Conservation (phyloP, 169 alveolate genomes). For the Eimeria zaria region DNA sequence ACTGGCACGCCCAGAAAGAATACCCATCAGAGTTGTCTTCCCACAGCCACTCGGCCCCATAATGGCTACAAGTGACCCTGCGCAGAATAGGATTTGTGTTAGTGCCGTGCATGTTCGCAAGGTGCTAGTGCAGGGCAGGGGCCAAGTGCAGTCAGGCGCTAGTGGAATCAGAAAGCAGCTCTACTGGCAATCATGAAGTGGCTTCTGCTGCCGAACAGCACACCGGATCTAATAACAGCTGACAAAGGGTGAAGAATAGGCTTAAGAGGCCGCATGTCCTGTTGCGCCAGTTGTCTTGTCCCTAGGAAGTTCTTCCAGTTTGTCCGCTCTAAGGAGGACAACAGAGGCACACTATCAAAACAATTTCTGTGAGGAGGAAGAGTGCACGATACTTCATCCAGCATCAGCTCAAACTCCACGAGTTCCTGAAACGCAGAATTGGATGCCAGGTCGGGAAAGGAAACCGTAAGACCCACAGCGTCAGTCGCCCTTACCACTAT, state of each 20-base stretch:
- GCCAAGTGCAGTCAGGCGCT: neutral
- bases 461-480: neutral
- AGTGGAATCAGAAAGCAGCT: neutral
- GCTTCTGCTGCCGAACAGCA: neutral
- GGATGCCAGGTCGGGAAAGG: neutral
- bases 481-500: neutral
- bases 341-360: conserved; percentile 2
- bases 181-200: neutral
- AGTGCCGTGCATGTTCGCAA: neutral
- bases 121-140: neutral
- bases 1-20: conserved; percentile 13
- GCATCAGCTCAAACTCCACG: neutral
- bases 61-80: conserved; percentile 66
- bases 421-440: conserved; percentile 25
- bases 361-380: neutral
- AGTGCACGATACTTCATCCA: conserved; percentile 26
- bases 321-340: neutral
- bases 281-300: neutral
- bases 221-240: conserved; percentile 36
- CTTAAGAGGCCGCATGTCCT: conserved; percentile 6
- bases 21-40: conserved; percentile 68
- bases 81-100: neutral
- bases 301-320: neutral
- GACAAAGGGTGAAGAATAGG: conserved; percentile 35
- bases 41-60: conserved; percentile 80